phyloP scores from a whole-genome alignment of 2,329 filamentous ascomycete genomes.

The Colletotrichum tropicale region DNA sequence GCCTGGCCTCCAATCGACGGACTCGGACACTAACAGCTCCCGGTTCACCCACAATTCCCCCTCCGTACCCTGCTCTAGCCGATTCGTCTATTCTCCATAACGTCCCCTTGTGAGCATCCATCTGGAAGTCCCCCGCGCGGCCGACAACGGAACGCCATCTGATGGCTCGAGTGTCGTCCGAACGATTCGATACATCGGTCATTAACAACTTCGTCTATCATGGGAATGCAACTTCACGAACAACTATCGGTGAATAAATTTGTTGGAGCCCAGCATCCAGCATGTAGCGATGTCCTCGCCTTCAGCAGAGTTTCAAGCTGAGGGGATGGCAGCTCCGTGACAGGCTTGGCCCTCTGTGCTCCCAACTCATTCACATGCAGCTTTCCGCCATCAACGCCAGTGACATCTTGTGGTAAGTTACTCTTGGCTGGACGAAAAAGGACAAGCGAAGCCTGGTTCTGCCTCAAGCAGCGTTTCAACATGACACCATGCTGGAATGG shows the following conservation, averaged over 20 bases:
- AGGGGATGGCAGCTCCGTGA: not conserved
- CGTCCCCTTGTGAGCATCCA: not conserved
- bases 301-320: not conserved
- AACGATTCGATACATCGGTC: not conserved
- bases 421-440: not conserved
- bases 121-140: not conserved
- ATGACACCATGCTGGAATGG: constrained; percentile 6
- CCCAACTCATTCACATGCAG: not conserved
- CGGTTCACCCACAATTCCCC: not conserved
- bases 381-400: not conserved
- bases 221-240: not conserved
- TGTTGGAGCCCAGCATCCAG: not conserved
- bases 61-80: not conserved
- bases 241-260: not conserved
- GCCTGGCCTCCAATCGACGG: not conserved
- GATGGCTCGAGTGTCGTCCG: not conserved
- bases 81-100: not conserved
- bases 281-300: not conserved
- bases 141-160: not conserved
- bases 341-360: not conserved
- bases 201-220: not conserved
- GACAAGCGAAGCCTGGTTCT: not conserved
- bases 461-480: constrained; percentile 1
- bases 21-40: constrained; percentile 5
- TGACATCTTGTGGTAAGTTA: not conserved